A percentile compares a stretch with the other conserved stretches of the same genome.
Evolutionary conservation across 164 flowering plant genomes (phyloP).

Genomic region (Litsea cubeba): DNA sequence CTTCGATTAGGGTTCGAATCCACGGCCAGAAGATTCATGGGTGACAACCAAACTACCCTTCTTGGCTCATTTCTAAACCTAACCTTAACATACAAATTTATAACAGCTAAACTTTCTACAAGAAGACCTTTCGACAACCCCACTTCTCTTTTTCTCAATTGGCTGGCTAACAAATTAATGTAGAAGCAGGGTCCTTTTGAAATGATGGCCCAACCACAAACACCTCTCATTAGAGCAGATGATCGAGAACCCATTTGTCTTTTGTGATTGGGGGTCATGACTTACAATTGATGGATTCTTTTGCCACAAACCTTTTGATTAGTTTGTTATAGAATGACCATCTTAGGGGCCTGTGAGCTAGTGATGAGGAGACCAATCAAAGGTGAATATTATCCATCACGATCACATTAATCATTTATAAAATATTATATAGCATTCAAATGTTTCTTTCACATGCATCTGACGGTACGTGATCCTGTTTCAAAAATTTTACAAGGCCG

Average conservation of each 20-base stretch:
- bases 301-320: slow-evolving; percentile 20
- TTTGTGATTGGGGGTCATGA: slow-evolving; percentile 11
- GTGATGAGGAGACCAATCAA: slow-evolving; percentile 11
- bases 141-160: neutral
- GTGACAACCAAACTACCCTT: neutral
- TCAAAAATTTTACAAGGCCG: too few relatives aligned
- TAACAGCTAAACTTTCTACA: slow-evolving; percentile 17
- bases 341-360: slow-evolving; percentile 25
- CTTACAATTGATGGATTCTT: slow-evolving; percentile 26
- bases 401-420: too few relatives aligned
- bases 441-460: too few relatives aligned
- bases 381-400: neutral
- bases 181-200: slow-evolving; percentile 24
- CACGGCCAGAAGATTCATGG: slow-evolving; percentile 4
- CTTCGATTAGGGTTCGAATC: neutral
- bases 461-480: too few relatives aligned
- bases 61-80: slow-evolving; percentile 21
- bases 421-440: too few relatives aligned
- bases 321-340: slow-evolving; percentile 42
- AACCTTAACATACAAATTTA: slow-evolving; percentile 45
- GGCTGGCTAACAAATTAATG: slow-evolving; percentile 5
- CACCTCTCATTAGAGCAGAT: slow-evolving; percentile 20
- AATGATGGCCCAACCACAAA: slow-evolving; percentile 39
- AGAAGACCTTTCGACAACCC: neutral
- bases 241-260: neutral